These are phyloP conservation scores for Blastocystis sp. DNA, from an alignment of 352 stramenopile genomes.

Conservation along the genomic window DNA sequence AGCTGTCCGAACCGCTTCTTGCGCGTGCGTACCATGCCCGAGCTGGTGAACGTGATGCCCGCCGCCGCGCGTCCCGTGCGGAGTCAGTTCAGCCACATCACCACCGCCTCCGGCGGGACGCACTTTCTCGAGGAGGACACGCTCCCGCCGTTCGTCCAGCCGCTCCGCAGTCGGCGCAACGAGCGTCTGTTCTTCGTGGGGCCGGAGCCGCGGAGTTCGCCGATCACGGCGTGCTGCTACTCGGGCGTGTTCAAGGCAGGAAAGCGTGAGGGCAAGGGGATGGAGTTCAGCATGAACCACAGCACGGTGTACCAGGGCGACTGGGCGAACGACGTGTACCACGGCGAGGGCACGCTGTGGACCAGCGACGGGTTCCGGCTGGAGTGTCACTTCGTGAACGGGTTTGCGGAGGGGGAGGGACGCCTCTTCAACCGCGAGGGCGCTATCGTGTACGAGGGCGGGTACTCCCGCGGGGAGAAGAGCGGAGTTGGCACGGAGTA, in stretches of 20 bases:
- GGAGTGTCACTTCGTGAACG: slow-evolving; percentile 23
- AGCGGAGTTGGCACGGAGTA: slow-evolving; percentile 49
- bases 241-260: not conserved
- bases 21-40: slow-evolving; percentile 8
- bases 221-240: slow-evolving; percentile 37
- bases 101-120: not conserved
- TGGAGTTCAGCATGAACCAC: slow-evolving; percentile 40
- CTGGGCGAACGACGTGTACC: slow-evolving; percentile 26
- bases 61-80: not conserved
- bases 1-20: slow-evolving; percentile 41
- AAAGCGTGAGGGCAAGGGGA: slow-evolving; percentile 9
- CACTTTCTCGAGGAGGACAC: not conserved
- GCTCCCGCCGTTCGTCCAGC: slow-evolving; percentile 24
- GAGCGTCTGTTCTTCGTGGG: slow-evolving; percentile 44
- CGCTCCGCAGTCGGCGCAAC: not conserved
- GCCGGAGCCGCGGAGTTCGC: not conserved
- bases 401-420: not conserved
- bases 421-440: not conserved
- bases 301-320: slow-evolving; percentile 50
- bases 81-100: not conserved
- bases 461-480: not conserved
- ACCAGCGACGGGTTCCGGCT: not conserved
- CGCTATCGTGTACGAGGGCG: not conserved
- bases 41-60: not conserved
- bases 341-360: slow-evolving; percentile 52